phyloP scores from a whole-genome alignment of 495 filamentous ascomycete species.

The Penicillium alfredii region DNA sequence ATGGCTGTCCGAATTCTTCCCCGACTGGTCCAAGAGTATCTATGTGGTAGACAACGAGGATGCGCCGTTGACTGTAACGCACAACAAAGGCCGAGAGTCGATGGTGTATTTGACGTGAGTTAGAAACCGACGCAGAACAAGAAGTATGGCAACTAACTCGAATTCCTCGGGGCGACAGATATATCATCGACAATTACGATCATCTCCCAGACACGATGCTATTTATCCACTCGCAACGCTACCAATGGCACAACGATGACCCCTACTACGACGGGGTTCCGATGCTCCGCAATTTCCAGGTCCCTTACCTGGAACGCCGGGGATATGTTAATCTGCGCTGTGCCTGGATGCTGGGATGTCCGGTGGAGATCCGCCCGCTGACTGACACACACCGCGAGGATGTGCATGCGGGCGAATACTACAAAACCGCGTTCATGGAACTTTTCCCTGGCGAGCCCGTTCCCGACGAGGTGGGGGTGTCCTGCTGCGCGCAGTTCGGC shows the following conservation, averaged over 20 bases:
- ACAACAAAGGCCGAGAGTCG: constrained; percentile 53
- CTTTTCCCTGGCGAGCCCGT: constrained; percentile 46
- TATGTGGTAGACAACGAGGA: constrained; percentile 47
- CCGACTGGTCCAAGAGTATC: constrained; percentile 44
- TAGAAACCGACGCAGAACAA: constrained; percentile 1
- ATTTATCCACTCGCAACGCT: constrained; percentile 57
- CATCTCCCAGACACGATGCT: constrained; percentile 51
- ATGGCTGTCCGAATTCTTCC: constrained; percentile 49
- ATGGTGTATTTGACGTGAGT: constrained; percentile 57
- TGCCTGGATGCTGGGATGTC: constrained; percentile 57
- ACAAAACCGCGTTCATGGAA: constrained; percentile 48
- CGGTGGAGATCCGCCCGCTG: constrained; percentile 49
- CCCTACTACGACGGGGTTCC: constrained; percentile 45
- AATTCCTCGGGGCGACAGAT: constrained; percentile 24
- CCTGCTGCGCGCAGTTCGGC: constrained; percentile 71
- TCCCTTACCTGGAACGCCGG: constrained; percentile 46
- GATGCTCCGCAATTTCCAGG: constrained; percentile 48
- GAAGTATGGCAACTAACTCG: constrained; percentile 1
- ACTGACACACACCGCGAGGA: constrained; percentile 38
- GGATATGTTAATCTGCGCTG: constrained; percentile 66
- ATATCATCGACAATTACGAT: constrained; percentile 62
- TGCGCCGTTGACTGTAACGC: constrained; percentile 41
- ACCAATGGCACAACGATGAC: constrained; percentile 59
- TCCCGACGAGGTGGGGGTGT: constrained; percentile 48
- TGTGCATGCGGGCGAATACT: constrained; percentile 45